These are phyloP conservation scores for Coniochaeta sp. DNA, from an alignment of 2,329 filamentous ascomycete genomes.

Conservation along the genomic window DNA sequence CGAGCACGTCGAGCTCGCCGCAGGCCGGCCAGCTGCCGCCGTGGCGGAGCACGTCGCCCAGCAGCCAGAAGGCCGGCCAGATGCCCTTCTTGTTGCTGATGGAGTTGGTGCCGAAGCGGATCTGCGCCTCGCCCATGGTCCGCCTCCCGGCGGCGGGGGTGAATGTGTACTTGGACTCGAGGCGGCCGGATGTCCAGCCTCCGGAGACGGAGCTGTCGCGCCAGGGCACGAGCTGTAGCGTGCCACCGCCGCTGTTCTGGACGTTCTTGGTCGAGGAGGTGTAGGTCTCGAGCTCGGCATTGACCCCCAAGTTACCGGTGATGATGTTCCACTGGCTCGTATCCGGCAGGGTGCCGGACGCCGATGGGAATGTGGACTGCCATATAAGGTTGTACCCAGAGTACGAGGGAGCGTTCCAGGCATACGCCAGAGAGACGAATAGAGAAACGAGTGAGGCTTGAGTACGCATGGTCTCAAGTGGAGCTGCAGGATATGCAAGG, in stretches of 20 bases:
- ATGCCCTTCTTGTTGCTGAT: constrained; percentile 35
- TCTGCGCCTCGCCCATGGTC: constrained; percentile 34
- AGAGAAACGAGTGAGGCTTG: constrained; percentile 6
- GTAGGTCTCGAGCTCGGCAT: constrained; percentile 43
- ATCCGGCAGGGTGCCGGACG: constrained; percentile 28
- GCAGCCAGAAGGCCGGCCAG: constrained; percentile 48
- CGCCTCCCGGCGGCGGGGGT: constrained; percentile 29
- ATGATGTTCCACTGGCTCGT: constrained; percentile 37
- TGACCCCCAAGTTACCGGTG: constrained; percentile 33
- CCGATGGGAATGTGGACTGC: constrained; percentile 36
- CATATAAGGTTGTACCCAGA: constrained; percentile 34
- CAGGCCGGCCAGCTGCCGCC: constrained; percentile 40
- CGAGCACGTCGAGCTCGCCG: constrained; percentile 44
- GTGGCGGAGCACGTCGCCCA: constrained; percentile 37
- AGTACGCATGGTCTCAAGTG: constrained; percentile 1
- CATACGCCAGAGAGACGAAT: constrained; percentile 19
- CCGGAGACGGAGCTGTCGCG: constrained; percentile 21
- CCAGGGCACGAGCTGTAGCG: constrained; percentile 43
- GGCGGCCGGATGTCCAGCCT: constrained; percentile 41
- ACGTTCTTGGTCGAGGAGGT: constrained; percentile 34
- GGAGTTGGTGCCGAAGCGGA: constrained; percentile 35
- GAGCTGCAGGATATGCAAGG: not conserved
- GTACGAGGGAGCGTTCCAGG: constrained; percentile 29
- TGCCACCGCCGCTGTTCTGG: constrained; percentile 42
- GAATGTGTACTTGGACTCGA: constrained; percentile 40